Evolutionary conservation across 148 eudicot genomes (phyloP), one percentile per base, ranked within the genome.

Genomic region (Dianthus caryophyllus): DNA sequence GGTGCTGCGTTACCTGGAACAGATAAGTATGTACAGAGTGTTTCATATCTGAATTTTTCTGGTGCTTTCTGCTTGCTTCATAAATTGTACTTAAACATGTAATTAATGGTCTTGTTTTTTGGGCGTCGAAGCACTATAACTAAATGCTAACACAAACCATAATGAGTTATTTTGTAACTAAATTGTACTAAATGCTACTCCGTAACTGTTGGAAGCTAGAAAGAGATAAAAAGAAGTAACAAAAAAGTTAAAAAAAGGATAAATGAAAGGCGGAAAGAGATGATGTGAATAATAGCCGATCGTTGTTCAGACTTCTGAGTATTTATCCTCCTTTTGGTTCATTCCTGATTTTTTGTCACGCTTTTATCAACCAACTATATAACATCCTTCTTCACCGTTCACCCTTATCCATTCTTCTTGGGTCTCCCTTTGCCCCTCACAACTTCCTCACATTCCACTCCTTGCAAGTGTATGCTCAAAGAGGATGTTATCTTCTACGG

Each of bases 21-120:
- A 70, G 73, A 83, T 67, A 81, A 79, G 98, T 93, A 89, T 12
- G 90, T 20, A 22, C 7, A n/a, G n/a, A n/a, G n/a, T n/a, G 6
- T n/a, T 26, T 10, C 15, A 13, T 9, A 16, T 63, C 64, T 60
- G 46, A 11, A 18, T 24, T 44, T 3, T 25, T 43, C 66, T 15
- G 33, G 5, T 44, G 36, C 22, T 24, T 63, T 44, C 36, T 20
- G 47, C 20, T 24, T 17, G 18, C 21, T 15, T 41, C 43, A 17
- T 62, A 13, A 0, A 43, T 39, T 43, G 43, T 12, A 41, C 18
- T 20, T 17, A 1, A 22, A 43, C 39, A 15, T 17, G 41, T n/a
- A 24, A n/a, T n/a, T n/a, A n/a, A n/a, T n/a, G n/a, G n/a, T n/a
- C n/a, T 18, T 60, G 26, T 60, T 60, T 60, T 33, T 8, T 60